Conservation (phyloP, 192 early-diverging fungal genomes). For the Coemansia sp. region DNA sequence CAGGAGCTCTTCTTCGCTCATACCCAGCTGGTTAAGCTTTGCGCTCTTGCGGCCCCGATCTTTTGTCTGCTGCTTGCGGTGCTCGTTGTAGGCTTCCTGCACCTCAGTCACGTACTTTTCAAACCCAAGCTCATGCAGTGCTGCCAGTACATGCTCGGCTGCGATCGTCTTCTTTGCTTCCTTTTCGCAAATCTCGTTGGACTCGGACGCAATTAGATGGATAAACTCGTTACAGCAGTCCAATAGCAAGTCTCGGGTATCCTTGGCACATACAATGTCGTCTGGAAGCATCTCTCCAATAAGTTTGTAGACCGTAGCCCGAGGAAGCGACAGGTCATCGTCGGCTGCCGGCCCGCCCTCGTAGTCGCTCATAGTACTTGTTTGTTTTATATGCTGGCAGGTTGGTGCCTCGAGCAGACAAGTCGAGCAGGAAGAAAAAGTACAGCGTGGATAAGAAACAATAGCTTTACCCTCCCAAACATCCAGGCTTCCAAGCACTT, state of each 20-base stretch:
- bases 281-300: conserved; percentile 94
- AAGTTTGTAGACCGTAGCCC: conserved; percentile 93
- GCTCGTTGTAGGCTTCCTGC: conserved; percentile 83
- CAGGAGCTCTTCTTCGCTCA: conserved; percentile 82
- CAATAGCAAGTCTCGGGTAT: conserved; percentile 88
- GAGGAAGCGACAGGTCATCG: conserved; percentile 89
- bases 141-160: conserved; percentile 90
- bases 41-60: conserved; percentile 81
- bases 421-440: not conserved
- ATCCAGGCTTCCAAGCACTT: not conserved
- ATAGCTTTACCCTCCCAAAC: not conserved
- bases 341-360: conserved; percentile 58
- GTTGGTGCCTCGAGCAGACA: not conserved
- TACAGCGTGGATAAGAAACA: not conserved
- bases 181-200: conserved; percentile 96
- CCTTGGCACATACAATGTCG: conserved; percentile 91
- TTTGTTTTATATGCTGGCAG: not conserved
- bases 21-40: conserved; percentile 74
- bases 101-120: conserved; percentile 88
- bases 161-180: conserved; percentile 96
- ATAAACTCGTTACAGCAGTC: conserved; percentile 98
- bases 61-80: conserved; percentile 74
- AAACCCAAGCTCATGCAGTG: conserved; percentile 88
- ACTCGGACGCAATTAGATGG: conserved; percentile 89
- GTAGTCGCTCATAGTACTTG: conserved; percentile 59